Evolutionary conservation across 768 basidiomycete genomes (phyloP).

Genomic region (Pleurotus eryngii): DNA sequence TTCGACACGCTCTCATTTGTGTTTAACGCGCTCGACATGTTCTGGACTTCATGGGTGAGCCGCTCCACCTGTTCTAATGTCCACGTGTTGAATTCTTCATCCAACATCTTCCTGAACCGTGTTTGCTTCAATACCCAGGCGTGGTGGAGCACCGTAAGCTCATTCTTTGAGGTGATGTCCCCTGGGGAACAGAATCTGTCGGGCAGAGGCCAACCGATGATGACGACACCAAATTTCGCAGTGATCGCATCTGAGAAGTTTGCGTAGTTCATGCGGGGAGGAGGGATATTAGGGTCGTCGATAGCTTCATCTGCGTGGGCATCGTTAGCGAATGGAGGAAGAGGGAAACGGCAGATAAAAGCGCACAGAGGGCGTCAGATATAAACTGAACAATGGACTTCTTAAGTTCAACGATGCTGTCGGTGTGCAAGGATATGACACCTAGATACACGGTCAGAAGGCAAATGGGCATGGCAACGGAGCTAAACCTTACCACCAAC

Average conservation of each 20-base stretch:
- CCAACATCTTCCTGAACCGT: constrained; percentile 11
- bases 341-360: background rate
- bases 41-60: no score
- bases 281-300: no score
- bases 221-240: constrained; percentile 9
- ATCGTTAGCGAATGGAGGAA: no score
- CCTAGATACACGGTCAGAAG: background rate
- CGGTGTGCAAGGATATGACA: background rate
- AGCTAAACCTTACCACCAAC: constrained; percentile 6
- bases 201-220: constrained; percentile 18
- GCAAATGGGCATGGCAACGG: background rate
- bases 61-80: no score
- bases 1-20: no score
- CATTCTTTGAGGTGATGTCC: constrained; percentile 9
- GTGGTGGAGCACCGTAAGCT: constrained; percentile 10
- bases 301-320: no score
- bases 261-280: constrained; percentile 14
- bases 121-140: constrained; percentile 14
- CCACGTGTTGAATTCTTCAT: constrained; percentile 12
- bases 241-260: constrained; percentile 19
- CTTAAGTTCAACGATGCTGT: constrained; percentile 4
- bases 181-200: constrained; percentile 12
- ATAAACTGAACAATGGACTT: background rate
- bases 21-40: no score
- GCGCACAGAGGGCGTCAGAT: background rate